These are phyloP conservation scores for Oryza coarctata DNA, from an alignment of 176 grass and related monocot genomes.

Conservation along the genomic window DNA sequence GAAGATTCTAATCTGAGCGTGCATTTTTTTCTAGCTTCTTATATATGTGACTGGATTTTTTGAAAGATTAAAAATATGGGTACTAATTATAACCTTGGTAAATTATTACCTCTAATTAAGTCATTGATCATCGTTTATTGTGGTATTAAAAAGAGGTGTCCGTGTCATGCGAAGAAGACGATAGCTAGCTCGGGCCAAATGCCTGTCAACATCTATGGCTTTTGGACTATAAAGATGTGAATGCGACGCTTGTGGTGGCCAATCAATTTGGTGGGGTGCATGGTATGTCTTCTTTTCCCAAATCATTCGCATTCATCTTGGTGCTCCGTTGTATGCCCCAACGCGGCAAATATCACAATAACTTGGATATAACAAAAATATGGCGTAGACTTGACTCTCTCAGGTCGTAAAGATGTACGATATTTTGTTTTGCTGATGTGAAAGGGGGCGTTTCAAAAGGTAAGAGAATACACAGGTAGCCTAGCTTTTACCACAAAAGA, in stretches of 20 bases:
- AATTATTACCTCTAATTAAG: neutral
- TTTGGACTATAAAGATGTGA: constrained; percentile 49
- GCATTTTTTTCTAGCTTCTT: neutral
- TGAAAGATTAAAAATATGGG: neutral
- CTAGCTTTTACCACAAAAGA: neutral
- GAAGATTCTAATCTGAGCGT: too few species aligned
- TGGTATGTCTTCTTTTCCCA: constrained; percentile 15
- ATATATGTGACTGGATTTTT: neutral
- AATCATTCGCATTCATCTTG: neutral
- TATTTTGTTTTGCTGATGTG: neutral
- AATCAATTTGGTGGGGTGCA: too few species aligned
- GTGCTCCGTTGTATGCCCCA: neutral
- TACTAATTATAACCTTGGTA: neutral
- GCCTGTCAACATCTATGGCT: constrained; percentile 34
- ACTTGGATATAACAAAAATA: neutral
- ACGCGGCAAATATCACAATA: neutral
- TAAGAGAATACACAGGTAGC: neutral
- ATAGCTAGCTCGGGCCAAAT: neutral
- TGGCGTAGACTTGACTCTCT: neutral
- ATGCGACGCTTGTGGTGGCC: constrained; percentile 44
- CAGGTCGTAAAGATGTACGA: neutral
- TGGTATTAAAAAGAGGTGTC: neutral
- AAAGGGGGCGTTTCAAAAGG: neutral
- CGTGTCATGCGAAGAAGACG: neutral
- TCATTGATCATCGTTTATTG: neutral